phyloP scores from a whole-genome alignment of 192 early-diverging fungal genomes.

The Coemansia sp. region DNA sequence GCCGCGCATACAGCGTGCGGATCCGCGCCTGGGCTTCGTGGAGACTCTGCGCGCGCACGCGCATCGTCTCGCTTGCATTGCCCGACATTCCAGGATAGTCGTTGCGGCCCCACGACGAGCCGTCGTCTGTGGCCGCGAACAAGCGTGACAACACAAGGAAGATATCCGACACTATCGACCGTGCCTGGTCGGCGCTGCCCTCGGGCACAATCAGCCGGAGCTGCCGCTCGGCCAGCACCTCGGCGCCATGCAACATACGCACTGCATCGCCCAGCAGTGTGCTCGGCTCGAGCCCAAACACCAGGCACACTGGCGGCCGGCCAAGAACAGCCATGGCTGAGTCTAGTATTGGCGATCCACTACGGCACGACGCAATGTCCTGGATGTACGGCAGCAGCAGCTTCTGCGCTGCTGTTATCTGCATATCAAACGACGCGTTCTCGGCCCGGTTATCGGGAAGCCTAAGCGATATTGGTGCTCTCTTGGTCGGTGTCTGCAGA shows the following conservation, averaged over 20 bases:
- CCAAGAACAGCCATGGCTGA: conserved; percentile 4
- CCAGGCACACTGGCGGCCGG: conserved; percentile 11
- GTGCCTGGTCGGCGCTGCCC: conserved; percentile 28
- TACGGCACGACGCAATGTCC: conserved; percentile 14
- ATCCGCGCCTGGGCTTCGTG: conserved; percentile 25
- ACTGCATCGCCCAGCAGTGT: conserved; percentile 10
- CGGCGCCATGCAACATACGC: conserved; percentile 18
- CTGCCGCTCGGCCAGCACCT: conserved; percentile 30
- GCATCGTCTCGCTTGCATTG: conserved; percentile 15
- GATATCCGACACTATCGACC: conserved; percentile 17
- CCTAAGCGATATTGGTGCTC: neutral
- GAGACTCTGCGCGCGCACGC: conserved; percentile 16
- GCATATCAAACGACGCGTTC: conserved; percentile 16
- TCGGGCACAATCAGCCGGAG: conserved; percentile 31
- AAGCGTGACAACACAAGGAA: conserved; percentile 18
- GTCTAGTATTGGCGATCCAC: conserved; percentile 22
- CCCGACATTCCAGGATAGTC: neutral
- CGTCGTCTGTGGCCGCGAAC: conserved; percentile 16
- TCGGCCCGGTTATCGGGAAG: neutral
- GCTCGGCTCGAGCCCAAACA: conserved; percentile 11
- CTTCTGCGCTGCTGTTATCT: conserved; percentile 14
- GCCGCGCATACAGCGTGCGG: conserved; percentile 5
- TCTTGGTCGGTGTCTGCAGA: conserved; percentile 23
- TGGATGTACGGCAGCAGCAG: conserved; percentile 15
- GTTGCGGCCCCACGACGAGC: neutral